phyloP scores from a whole-genome alignment of 2,329 filamentous ascomycete genomes.

The Fusarium continuum region DNA sequence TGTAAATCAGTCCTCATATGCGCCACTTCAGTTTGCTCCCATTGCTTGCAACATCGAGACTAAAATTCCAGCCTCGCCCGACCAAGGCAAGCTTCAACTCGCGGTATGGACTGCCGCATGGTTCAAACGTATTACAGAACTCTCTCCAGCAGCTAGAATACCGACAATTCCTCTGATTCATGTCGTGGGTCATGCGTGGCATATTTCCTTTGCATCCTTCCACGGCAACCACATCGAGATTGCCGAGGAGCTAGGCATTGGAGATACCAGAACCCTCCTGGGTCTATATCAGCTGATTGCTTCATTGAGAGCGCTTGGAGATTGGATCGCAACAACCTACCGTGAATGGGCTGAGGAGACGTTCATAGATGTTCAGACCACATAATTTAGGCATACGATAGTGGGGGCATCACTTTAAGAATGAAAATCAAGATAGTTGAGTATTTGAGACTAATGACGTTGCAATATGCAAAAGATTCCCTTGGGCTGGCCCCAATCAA shows the following conservation, averaged over 20 bases:
- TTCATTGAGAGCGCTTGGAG: background rate
- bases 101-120: slow-evolving; percentile 1
- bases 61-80: background rate
- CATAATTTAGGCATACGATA: no score
- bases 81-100: background rate
- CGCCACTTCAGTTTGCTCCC: background rate
- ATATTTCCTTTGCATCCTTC: background rate
- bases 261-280: slow-evolving; percentile 4
- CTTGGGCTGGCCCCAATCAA: no score
- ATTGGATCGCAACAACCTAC: slow-evolving; percentile 3
- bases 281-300: slow-evolving; percentile 1
- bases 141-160: background rate
- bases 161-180: slow-evolving; percentile 9
- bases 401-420: no score
- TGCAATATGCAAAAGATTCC: no score
- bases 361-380: no score
- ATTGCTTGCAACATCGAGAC: slow-evolving; percentile 9
- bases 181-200: slow-evolving; percentile 2
- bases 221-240: background rate
- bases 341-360: background rate
- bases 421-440: no score
- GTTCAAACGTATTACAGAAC: background rate
- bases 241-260: background rate
- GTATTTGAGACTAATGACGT: no score
- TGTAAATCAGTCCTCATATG: background rate